Conservation (phyloP, 2,329 filamentous ascomycete species). For the Phialemoniopsis sp. region DNA sequence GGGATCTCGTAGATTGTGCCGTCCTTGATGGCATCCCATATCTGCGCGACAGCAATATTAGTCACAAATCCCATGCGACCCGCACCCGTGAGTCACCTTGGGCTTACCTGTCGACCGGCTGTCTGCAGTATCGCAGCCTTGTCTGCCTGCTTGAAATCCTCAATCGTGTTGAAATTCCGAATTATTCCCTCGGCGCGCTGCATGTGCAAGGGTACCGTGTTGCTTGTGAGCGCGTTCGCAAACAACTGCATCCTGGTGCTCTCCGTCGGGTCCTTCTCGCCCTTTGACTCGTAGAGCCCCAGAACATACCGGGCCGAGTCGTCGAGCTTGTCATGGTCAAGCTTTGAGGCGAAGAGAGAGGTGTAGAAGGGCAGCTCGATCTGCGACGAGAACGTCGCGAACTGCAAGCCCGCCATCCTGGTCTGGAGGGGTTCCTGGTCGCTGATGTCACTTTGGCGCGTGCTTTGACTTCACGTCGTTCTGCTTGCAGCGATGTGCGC, state of each 20-base stretch:
- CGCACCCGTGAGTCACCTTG: too few relatives aligned
- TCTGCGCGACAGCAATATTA: constrained; percentile 42
- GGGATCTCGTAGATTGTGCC: constrained; percentile 94
- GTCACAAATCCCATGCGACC: not conserved
- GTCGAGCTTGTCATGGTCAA: constrained; percentile 95
- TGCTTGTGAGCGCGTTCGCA: constrained; percentile 77
- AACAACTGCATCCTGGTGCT: constrained; percentile 89
- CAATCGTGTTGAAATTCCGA: constrained; percentile 92
- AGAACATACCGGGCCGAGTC: constrained; percentile 84
- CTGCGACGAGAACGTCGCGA: constrained; percentile 87
- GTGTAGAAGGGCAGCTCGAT: constrained; percentile 96
- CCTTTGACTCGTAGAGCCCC: constrained; percentile 83
- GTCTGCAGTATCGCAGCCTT: constrained; percentile 74
- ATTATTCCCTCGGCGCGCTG: constrained; percentile 90
- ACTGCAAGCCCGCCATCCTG: constrained; percentile 56
- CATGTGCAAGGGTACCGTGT: constrained; percentile 63
- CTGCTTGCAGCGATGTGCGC: too few relatives aligned
- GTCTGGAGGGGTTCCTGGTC: not conserved
- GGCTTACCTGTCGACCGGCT: constrained; percentile 69
- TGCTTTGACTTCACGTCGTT: too few relatives aligned
- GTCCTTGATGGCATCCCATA: constrained; percentile 97
- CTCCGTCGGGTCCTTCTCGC: constrained; percentile 64
- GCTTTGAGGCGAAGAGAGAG: constrained; percentile 85
- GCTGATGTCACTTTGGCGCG: too few relatives aligned
- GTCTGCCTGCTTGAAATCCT: constrained; percentile 84